Base-by-base conservation (phyloP, 1,284 basidiomycete genomes). In the Agroathelia rolfsii region DNA sequence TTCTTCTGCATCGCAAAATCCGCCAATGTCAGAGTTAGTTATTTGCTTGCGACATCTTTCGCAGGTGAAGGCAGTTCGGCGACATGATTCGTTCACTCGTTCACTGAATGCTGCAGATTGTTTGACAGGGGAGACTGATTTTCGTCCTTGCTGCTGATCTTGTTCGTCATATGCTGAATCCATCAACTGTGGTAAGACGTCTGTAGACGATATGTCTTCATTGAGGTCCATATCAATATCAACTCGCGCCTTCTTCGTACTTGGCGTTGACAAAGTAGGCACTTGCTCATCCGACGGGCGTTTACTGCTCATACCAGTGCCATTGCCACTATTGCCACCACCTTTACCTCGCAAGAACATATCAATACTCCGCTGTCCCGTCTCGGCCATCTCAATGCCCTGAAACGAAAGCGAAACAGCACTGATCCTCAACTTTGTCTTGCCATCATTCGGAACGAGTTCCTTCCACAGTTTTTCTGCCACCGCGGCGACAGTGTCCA, bases 391-490 rank as follows among this genome's bases (percentile, higher is more conserved):
- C 41, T 85, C 88, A 21, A 98, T 72, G 0, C 88, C 88, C 6
- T 78, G 73, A 48, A 98, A 95, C 1, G 76, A 72, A 17, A 97
- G 62, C 11, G 72, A 67, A 3, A 97, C 70, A 42, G 71, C 73
- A 23, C 78, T 79, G 30, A 95, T 66, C 38, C 82, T 79, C 58
- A 85, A 62, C 3, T 58, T 55, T 14, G 52, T 50, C 10, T 50
- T 57, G 19, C 64, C 53, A 28, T 57, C 55, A 24, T 68, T 63
- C 29, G 69, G 68, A 5, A 85, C 67, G 9, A 90, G 68, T 39
- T 96, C 92, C 41, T 79, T 82, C 83, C 93, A 90, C 2, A 98
- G 66, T 51, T 76, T 84, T 45, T 86, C 72, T 2, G 78, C 93
- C 24, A 75, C 74, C n/a, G 71, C 63, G 10, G 79, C 69, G 39